Evolutionary conservation across 2,329 filamentous ascomycete species (phyloP).

Genomic region (Aspergillus fischeri): DNA sequence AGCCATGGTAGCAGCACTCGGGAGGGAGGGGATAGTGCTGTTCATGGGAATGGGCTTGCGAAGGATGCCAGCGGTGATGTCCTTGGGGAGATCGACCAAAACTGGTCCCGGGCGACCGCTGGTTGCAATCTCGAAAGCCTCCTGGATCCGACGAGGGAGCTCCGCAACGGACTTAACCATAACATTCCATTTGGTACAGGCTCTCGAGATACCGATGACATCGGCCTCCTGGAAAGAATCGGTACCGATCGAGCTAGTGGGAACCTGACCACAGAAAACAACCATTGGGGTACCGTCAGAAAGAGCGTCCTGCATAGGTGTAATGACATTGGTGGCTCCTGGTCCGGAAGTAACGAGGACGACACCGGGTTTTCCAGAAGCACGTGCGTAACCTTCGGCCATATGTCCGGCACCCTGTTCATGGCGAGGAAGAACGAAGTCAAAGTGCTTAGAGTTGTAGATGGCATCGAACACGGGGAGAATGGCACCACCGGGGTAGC

Average conservation of each 20-base stretch:
- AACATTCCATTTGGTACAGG: slow-evolving; percentile 98
- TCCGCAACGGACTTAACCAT: slow-evolving; percentile 97
- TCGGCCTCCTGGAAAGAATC: slow-evolving; percentile 98
- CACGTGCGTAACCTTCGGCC: slow-evolving; percentile 94
- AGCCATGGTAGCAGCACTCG: slow-evolving; percentile 79
- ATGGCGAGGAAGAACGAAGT: slow-evolving; percentile 91
- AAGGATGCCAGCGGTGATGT: slow-evolving; percentile 83
- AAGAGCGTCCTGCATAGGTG: slow-evolving; percentile 91
- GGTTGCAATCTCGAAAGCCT: slow-evolving; percentile 96
- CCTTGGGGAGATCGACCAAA: slow-evolving; percentile 92
- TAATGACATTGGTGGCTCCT: slow-evolving; percentile 93
- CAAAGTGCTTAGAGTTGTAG: slow-evolving; percentile 95
- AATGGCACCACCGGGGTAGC: slow-evolving; percentile 93
- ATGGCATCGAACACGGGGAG: slow-evolving; percentile 98
- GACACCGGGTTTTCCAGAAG: slow-evolving; percentile 88
- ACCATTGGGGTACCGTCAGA: slow-evolving; percentile 95
- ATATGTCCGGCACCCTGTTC: slow-evolving; percentile 98
- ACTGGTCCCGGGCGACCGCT: slow-evolving; percentile 91
- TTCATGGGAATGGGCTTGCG: slow-evolving; percentile 78
- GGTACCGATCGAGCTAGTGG: slow-evolving; percentile 83
- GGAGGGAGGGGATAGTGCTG: slow-evolving; percentile 68
- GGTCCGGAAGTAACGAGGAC: slow-evolving; percentile 96
- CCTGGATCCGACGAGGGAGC: slow-evolving; percentile 88
- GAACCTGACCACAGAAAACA: slow-evolving; percentile 92
- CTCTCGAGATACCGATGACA: slow-evolving; percentile 84